phyloP scores from a whole-genome alignment of 805 yeast species.

The Brettanomyces sp. region DNA sequence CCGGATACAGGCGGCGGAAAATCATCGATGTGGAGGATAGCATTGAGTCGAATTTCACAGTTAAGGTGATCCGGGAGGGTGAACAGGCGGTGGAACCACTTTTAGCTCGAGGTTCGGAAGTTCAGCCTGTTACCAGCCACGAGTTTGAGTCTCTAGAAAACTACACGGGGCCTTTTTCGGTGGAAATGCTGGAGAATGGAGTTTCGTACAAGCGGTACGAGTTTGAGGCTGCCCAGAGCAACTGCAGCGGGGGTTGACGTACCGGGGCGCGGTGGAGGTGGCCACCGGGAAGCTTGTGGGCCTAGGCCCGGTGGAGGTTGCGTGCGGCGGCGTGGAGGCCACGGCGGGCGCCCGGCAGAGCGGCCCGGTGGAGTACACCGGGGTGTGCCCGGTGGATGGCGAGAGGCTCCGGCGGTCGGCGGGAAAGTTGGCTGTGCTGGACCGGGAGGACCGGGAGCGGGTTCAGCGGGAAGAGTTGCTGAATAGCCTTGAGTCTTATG shows the following conservation, averaged over 20 bases:
- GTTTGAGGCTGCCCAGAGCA: background rate
- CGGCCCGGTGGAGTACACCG: background rate
- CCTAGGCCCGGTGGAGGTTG: background rate
- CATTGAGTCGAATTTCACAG: background rate
- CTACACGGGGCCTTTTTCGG: no score
- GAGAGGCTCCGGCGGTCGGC: conserved; percentile 31
- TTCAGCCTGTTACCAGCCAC: no score
- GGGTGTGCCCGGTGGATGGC: background rate
- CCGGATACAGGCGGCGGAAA: conserved; percentile 58
- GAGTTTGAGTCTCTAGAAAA: no score
- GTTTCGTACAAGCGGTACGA: background rate
- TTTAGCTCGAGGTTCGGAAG: no score
- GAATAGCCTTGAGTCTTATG: conserved; percentile 63
- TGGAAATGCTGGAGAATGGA: background rate
- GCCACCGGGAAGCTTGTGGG: background rate
- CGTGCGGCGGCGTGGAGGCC: no score
- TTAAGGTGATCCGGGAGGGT: background rate
- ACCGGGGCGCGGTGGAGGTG: background rate
- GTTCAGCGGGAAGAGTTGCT: conserved; percentile 44
- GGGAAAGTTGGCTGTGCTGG: conserved; percentile 42
- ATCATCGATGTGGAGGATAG: conserved; percentile 28
- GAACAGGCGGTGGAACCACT: no score
- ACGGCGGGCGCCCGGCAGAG: no score
- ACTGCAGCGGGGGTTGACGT: background rate
- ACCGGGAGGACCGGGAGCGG: conserved; percentile 46